Percentiles rank a stretch among this genome's conserved stretches.
Conservation (phyloP, 352 stramenopile species). For the Globisporangium recalcitrans region DNA sequence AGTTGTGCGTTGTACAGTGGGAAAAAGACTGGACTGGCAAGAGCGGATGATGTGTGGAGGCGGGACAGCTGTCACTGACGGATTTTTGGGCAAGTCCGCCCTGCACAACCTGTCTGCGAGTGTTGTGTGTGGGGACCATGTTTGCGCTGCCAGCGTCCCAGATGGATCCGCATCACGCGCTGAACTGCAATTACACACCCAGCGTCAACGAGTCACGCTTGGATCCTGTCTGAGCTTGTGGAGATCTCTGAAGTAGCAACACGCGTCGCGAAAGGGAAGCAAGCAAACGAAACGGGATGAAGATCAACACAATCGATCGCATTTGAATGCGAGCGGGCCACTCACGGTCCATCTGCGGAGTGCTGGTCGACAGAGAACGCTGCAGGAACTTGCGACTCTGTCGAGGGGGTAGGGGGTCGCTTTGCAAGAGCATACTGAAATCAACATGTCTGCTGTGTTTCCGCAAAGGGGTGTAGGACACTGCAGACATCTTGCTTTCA, state of each 20-base stretch:
- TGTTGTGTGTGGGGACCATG: neutral
- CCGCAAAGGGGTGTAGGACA: too few relatives aligned
- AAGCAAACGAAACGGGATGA: too few relatives aligned
- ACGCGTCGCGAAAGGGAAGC: neutral
- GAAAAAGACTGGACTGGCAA: neutral
- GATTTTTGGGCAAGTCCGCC: neutral
- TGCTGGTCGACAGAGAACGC: too few relatives aligned
- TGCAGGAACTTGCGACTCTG: too few relatives aligned
- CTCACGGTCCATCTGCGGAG: too few relatives aligned
- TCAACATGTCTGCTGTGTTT: too few relatives aligned
- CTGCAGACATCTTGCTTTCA: too few relatives aligned
- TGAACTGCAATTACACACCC: slow-evolving; percentile 5
- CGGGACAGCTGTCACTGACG: neutral
- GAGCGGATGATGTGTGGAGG: neutral
- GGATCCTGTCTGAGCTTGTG: neutral
- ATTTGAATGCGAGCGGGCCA: too few relatives aligned
- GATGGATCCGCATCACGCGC: slow-evolving; percentile 1
- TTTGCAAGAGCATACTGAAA: too few relatives aligned
- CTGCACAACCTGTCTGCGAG: neutral
- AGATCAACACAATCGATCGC: neutral
- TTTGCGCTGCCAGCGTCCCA: neutral
- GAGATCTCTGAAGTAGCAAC: slow-evolving; percentile 1
- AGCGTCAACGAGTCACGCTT: slow-evolving; percentile 1
- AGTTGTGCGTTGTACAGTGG: too few relatives aligned
- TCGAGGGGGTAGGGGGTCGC: too few relatives aligned